These are phyloP conservation scores for Malassezia obtusa DNA, from an alignment of 1,284 basidiomycete genomes.

Conservation along the genomic window DNA sequence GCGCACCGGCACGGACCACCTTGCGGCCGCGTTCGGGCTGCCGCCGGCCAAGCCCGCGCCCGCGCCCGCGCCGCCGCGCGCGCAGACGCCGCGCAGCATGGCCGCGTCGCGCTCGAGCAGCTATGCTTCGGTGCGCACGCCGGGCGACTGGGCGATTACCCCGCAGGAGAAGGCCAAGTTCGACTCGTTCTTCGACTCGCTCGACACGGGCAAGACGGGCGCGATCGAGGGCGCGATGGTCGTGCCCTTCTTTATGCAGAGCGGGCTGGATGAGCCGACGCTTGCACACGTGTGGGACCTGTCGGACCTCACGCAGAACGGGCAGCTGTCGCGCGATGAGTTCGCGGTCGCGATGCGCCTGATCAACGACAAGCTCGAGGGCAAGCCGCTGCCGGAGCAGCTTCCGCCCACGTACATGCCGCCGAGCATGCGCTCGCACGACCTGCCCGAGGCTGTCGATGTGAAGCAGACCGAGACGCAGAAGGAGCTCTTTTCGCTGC, in stretches of 20 bases:
- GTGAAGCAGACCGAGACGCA: constrained; percentile 45
- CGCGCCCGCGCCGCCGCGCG: constrained; percentile 4
- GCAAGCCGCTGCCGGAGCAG: constrained; percentile 61
- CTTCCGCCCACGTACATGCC: constrained; percentile 71
- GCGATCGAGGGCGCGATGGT: constrained; percentile 86
- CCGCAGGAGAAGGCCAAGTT: constrained; percentile 67
- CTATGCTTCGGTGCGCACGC: constrained; percentile 26
- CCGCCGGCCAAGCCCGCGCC: background rate
- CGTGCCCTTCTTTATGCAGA: constrained; percentile 91
- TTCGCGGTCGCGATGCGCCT: constrained; percentile 95
- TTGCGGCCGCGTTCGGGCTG: constrained; percentile 29
- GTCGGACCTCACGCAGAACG: constrained; percentile 79
- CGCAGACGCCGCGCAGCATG: constrained; percentile 57
- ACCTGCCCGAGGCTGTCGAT: constrained; percentile 34
- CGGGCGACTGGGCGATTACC: constrained; percentile 70
- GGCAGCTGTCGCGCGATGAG: constrained; percentile 75
- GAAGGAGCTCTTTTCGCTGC: constrained; percentile 50
- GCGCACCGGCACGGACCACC: constrained; percentile 12
- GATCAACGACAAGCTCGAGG: constrained; percentile 75
- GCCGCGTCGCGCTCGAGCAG: constrained; percentile 51
- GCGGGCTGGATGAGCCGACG: constrained; percentile 69
- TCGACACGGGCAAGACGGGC: constrained; percentile 68
- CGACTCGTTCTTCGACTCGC: constrained; percentile 71
- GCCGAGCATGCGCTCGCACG: constrained; percentile 58
- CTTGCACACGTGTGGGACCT: constrained; percentile 94